These are phyloP conservation scores for Aureococcus anophagefferens DNA, from an alignment of 108 stramenopile species.

Conservation along the genomic window DNA sequence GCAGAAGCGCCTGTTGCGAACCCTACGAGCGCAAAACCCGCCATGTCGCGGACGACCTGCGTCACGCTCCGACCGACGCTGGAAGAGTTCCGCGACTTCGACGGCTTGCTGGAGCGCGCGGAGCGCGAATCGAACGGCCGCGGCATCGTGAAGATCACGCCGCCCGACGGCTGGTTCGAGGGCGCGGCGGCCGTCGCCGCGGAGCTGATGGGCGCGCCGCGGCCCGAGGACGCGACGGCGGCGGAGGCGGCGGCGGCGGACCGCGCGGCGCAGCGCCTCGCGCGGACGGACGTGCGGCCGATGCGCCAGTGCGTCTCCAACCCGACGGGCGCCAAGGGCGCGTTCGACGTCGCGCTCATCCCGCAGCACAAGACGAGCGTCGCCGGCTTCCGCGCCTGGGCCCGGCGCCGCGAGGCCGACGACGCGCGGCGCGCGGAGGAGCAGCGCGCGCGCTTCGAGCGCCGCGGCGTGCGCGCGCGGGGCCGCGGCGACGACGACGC, in stretches of 20 bases:
- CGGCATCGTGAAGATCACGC: constrained; percentile 44
- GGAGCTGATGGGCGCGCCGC: constrained; percentile 13
- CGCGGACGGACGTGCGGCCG: neutral
- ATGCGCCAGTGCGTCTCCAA: neutral
- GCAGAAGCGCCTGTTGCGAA: too few relatives aligned
- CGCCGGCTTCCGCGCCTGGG: too few relatives aligned
- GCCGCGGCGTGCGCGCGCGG: too few relatives aligned
- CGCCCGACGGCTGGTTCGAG: constrained; percentile 23
- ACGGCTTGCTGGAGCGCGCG: constrained; percentile 22
- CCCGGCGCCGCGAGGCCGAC: too few relatives aligned
- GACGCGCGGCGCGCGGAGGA: too few relatives aligned
- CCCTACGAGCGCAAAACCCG: too few relatives aligned
- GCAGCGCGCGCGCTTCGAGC: too few relatives aligned
- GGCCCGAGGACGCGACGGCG: constrained; percentile 12
- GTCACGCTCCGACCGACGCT: constrained; percentile 39
- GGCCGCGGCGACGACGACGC: neutral
- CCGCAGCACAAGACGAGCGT: too few relatives aligned
- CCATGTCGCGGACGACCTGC: constrained; percentile 31
- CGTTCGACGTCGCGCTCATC: neutral
- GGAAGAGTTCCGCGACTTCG: constrained; percentile 40
- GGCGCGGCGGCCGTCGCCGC: constrained; percentile 1
- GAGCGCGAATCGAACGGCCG: constrained; percentile 16
- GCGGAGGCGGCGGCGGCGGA: neutral
- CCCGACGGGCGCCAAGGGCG: constrained; percentile 7
- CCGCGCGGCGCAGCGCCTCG: neutral